Base-by-base conservation (phyloP, 257 asterid species). In the Scutellaria baicalensis region DNA sequence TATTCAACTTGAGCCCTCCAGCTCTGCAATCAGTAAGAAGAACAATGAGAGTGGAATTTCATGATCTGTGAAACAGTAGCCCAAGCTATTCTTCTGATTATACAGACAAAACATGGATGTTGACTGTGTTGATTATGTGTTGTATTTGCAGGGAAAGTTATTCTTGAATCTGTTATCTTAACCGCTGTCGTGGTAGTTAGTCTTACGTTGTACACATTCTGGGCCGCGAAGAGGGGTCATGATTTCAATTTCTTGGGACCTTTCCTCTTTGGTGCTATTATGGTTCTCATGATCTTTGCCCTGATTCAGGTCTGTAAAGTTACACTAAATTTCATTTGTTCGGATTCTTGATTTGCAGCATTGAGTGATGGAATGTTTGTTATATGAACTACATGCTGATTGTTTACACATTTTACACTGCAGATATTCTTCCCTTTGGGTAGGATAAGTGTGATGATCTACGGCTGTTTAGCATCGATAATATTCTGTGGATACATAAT, bases 361-460 rank as follows among this genome's bases (percentile, higher is more conserved):
- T 10, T 35, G 20, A 18, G 0, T 27, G 3, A 27, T 27, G 33
- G 33, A 27, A 27, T 27, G 33, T 27, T 27, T 27, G 33, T 1
- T 27, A 1, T 27, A 2, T 27, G 33, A 27, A 27, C 33, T 27
- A 27, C 33, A 27, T 40, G 45, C 12, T 40, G 45, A 40, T 40
- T 39, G 10, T 33, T 42, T 9, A 2, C 5, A 17, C 10, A 5
- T 43, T 57, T 48, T 0, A 0, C 16, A 12, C 18, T 66, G 81
- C 83, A 84, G 93, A 78, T 86, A 5, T 6, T 86, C 0, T 82
- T 86, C 70, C 93, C 90, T 2, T 57, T 84, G 59, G 88, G 85
- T 17, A 72, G 47, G 75, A 20, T 73, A 35, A 70, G 81, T 10
- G 54, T 73, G 45, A 81, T 84, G 84, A 75, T 84, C 63, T 81